Percentiles rank a stretch among this genome's conserved stretches.
Conservation (phyloP, 164 flowering plant species). For the Houttuynia cordata region DNA sequence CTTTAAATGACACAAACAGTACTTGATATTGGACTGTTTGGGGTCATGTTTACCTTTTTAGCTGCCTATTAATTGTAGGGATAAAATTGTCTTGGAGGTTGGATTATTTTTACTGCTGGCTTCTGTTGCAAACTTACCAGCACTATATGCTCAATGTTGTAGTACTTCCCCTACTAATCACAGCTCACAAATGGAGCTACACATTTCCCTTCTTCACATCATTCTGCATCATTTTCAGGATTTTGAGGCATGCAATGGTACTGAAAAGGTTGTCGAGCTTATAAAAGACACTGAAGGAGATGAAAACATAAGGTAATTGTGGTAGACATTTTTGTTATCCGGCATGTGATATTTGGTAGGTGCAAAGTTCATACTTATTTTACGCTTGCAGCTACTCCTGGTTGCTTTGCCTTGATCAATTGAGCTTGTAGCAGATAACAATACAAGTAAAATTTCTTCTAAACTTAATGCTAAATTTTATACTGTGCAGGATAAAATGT, state of each 20-base stretch:
- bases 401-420: background rate
- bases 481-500: slow-evolving; percentile 57
- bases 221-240: slow-evolving; percentile 33
- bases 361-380: too few species aligned
- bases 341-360: too few species aligned
- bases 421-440: background rate
- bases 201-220: background rate
- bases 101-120: too few species aligned
- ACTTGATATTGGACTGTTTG: background rate
- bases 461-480: too few species aligned
- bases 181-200: background rate
- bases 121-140: background rate
- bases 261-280: slow-evolving; percentile 75
- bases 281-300: slow-evolving; percentile 73
- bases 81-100: too few species aligned
- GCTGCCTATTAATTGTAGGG: background rate
- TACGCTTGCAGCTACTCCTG: background rate
- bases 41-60: background rate
- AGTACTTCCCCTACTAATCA: background rate
- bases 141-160: background rate
- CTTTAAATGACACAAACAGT: background rate
- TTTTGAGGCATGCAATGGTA: slow-evolving; percentile 73
- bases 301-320: slow-evolving; percentile 62
- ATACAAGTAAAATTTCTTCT: background rate
- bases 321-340: background rate